Percentiles rank a stretch among this genome's conserved stretches.
Evolutionary conservation across 495 filamentous ascomycete species (phyloP).

Genomic region (Neurospora hispaniola): DNA sequence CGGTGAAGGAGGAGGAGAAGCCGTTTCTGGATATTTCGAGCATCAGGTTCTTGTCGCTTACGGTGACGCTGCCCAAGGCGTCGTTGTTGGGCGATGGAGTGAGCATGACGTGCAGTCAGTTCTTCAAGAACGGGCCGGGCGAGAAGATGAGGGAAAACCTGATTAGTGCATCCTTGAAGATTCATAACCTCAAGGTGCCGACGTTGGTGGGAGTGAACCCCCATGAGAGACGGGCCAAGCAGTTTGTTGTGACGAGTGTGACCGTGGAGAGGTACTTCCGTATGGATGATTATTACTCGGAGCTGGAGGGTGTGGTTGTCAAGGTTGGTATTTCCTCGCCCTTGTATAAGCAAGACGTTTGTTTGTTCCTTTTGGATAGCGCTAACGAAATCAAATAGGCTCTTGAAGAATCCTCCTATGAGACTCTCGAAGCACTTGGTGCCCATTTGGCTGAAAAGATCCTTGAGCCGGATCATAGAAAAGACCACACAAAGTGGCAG

Average conservation of each 20-base stretch:
- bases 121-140: conserved; percentile 13
- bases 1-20: neutral
- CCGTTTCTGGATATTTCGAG: conserved; percentile 14
- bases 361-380: neutral
- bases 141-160: conserved; percentile 10
- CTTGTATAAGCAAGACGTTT: too few species aligned
- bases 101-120: conserved; percentile 28
- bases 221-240: conserved; percentile 47
- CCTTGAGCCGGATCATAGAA: conserved; percentile 4
- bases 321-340: conserved; percentile 21
- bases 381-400: conserved; percentile 26
- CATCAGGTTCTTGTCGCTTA: conserved; percentile 30
- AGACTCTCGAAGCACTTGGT: conserved; percentile 53
- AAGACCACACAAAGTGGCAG: conserved; percentile 24
- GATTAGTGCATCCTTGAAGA: conserved; percentile 17
- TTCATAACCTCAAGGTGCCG: conserved; percentile 42
- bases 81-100: conserved; percentile 39
- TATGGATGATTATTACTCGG: conserved; percentile 31
- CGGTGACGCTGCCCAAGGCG: conserved; percentile 41
- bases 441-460: conserved; percentile 33
- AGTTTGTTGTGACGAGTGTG: conserved; percentile 45
- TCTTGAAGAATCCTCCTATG: conserved; percentile 46
- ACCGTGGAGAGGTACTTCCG: conserved; percentile 37
- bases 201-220: conserved; percentile 50
- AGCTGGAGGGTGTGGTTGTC: conserved; percentile 38